Conservation (phyloP, 2,329 filamentous ascomycete genomes). For the Diaporthe vexans region DNA sequence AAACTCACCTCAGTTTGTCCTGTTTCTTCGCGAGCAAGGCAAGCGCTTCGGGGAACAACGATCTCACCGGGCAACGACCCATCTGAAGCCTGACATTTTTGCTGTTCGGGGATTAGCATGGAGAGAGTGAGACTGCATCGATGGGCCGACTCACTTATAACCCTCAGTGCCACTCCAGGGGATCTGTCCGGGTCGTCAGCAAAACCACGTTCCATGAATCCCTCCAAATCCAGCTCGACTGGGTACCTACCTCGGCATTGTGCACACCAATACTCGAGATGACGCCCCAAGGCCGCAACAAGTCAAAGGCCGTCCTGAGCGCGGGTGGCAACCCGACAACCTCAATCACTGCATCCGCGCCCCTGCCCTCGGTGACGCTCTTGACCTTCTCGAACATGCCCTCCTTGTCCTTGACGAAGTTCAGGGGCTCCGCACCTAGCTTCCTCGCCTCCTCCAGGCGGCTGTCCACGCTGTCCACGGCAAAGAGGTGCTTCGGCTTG, state of each 20-base stretch:
- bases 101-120: slow-evolving; percentile 53
- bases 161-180: slow-evolving; percentile 76
- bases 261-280: slow-evolving; percentile 84
- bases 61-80: slow-evolving; percentile 82
- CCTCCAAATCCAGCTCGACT: slow-evolving; percentile 3
- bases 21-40: slow-evolving; percentile 76
- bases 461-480: slow-evolving; percentile 82
- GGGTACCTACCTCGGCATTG: slow-evolving; percentile 73
- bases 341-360: slow-evolving; percentile 88
- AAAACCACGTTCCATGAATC: background rate
- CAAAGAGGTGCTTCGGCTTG: slow-evolving; percentile 81
- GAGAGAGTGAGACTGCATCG: background rate
- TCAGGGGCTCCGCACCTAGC: slow-evolving; percentile 86
- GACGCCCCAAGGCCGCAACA: slow-evolving; percentile 79
- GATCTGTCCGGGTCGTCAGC: slow-evolving; percentile 60
- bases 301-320: slow-evolving; percentile 77
- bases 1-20: slow-evolving; percentile 74
- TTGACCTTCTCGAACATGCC: slow-evolving; percentile 78
- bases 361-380: slow-evolving; percentile 82
- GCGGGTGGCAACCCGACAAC: slow-evolving; percentile 80
- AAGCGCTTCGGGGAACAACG: slow-evolving; percentile 76
- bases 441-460: slow-evolving; percentile 79
- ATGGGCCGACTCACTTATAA: slow-evolving; percentile 60
- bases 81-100: slow-evolving; percentile 83
- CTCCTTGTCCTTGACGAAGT: slow-evolving; percentile 78